Percentiles rank a stretch among this genome's conserved stretches.
These are phyloP conservation scores for Leishmania mexicana DNA, from an alignment of 208 protist genomes.

Conservation along the genomic window DNA sequence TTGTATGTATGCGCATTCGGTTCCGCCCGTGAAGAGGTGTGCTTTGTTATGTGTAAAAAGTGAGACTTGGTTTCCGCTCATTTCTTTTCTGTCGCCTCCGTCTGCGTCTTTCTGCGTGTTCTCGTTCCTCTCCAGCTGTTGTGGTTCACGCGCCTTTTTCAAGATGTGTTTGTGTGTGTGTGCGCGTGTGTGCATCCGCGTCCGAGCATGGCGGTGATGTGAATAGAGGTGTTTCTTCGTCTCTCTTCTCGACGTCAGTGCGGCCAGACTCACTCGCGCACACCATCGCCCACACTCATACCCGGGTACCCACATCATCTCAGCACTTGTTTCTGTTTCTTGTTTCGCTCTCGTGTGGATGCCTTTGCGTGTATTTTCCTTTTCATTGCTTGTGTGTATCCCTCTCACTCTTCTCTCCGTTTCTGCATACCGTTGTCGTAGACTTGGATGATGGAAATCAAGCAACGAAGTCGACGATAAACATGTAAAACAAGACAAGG, in stretches of 20 bases:
- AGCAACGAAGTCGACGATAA: neutral
- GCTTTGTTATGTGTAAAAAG: neutral
- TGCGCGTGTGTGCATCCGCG: neutral
- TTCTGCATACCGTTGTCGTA: neutral
- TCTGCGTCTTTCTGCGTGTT: neutral
- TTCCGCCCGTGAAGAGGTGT: neutral
- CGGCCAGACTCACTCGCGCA: neutral
- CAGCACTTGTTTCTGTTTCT: neutral
- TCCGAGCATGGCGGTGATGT: neutral
- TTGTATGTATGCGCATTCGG: neutral
- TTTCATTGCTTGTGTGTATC: neutral
- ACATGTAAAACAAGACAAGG: neutral
- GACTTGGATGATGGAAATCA: neutral
- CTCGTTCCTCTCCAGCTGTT: neutral
- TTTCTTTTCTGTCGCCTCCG: neutral
- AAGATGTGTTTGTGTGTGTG: neutral
- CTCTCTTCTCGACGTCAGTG: neutral
- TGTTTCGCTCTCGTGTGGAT: neutral
- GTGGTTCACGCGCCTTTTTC: neutral
- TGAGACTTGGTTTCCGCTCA: neutral
- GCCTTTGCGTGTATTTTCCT: neutral
- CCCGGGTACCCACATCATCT: neutral
- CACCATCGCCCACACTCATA: neutral
- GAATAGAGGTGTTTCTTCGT: neutral
- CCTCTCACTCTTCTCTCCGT: constrained; percentile 7